These are phyloP conservation scores for Chaetomium tenue DNA, from an alignment of 495 filamentous ascomycete species.

Conservation along the genomic window DNA sequence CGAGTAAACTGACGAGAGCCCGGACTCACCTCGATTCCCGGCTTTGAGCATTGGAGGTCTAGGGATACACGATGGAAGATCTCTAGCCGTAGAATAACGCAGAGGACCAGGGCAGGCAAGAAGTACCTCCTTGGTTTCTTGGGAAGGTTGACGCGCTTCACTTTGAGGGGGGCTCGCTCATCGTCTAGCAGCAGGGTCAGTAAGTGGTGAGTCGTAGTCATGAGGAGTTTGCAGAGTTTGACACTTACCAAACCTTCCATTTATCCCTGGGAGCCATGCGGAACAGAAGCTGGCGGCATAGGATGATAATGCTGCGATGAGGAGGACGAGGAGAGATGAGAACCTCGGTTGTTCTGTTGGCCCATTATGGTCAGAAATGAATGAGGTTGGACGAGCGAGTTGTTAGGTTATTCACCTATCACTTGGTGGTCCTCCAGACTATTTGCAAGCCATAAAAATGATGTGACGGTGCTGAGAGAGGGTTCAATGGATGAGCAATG, in stretches of 20 bases:
- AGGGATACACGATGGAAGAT: conserved; percentile 39
- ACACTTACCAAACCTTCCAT: conserved; percentile 46
- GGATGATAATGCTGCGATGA: conserved; percentile 38
- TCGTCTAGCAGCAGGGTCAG: conserved; percentile 34
- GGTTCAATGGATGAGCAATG: background rate
- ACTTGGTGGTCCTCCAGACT: conserved; percentile 48
- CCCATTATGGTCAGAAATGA: too few species aligned
- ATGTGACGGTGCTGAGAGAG: conserved; percentile 41
- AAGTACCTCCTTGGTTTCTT: conserved; percentile 45
- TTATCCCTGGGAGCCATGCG: conserved; percentile 46
- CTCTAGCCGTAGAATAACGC: conserved; percentile 45
- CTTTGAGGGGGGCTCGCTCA: conserved; percentile 34
- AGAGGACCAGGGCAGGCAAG: conserved; percentile 40
- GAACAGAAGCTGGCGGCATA: conserved; percentile 43
- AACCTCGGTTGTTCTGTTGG: conserved; percentile 43
- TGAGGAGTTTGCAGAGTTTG: background rate
- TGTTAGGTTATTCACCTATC: conserved; percentile 34
- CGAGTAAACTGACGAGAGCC: background rate
- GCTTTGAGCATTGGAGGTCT: conserved; percentile 44
- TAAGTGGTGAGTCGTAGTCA: background rate
- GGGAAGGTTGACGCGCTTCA: conserved; percentile 37
- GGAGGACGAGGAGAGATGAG: conserved; percentile 40
- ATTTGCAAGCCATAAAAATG: conserved; percentile 46
- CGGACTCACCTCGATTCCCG: conserved; percentile 43
- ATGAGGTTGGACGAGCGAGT: too few species aligned